These are phyloP conservation scores for Euphorbia celastroides DNA, from an alignment of 441 rosid genomes.

Conservation along the genomic window DNA sequence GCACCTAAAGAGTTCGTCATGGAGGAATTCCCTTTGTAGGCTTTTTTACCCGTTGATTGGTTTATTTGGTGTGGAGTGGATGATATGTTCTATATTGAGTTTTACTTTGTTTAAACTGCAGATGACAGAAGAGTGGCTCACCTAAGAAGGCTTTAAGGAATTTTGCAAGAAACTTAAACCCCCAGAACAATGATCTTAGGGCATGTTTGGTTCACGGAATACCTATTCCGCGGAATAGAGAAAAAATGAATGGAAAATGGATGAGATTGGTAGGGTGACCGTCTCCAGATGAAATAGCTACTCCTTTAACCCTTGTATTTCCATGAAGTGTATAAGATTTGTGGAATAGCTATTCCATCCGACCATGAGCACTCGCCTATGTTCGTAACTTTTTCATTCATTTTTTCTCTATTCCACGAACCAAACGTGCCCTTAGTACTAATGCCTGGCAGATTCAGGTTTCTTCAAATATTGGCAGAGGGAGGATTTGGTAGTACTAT, in stretches of 20 bases:
- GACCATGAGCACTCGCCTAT: too few species aligned
- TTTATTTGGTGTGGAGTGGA: background rate
- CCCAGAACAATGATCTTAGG: conserved; percentile 13
- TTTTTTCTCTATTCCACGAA: too few species aligned
- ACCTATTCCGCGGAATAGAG: too few species aligned
- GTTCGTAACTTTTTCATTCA: too few species aligned
- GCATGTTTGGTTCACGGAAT: too few species aligned
- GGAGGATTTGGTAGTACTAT: background rate
- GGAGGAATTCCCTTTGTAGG: conserved; percentile 66
- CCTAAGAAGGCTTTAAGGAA: conserved; percentile 33
- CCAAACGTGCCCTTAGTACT: too few species aligned
- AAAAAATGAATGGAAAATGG: too few species aligned
- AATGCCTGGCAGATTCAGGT: background rate
- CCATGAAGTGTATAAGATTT: too few species aligned
- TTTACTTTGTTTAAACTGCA: conserved; percentile 27
- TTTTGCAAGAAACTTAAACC: conserved; percentile 44
- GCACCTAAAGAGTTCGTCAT: conserved; percentile 44
- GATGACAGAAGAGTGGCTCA: conserved; percentile 74
- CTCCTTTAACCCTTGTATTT: too few species aligned
- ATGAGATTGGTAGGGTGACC: too few species aligned
- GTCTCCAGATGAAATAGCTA: too few species aligned
- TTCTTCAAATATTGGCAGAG: background rate
- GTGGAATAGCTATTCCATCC: too few species aligned
- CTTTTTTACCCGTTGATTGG: conserved; percentile 7
- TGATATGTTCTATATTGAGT: background rate